Percentiles rank a stretch among this genome's conserved stretches.
Conservation (phyloP, 73 alveolate genomes). For the Tetrahymena elliotti region DNA sequence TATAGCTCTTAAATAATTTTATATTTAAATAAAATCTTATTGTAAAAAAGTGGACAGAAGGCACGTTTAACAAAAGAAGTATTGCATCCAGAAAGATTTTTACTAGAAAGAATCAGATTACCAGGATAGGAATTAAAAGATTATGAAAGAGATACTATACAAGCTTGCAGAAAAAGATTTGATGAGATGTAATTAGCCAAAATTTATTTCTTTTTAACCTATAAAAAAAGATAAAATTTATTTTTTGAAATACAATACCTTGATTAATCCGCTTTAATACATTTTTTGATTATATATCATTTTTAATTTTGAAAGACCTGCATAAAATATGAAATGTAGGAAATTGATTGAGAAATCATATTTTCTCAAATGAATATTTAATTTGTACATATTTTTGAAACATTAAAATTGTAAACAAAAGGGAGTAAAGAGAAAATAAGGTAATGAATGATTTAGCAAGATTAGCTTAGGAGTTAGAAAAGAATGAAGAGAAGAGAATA, state of each 20-base stretch:
- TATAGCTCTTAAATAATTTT: neutral
- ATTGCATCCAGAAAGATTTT: constrained; percentile 30
- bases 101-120: constrained; percentile 5
- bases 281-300: too few species aligned
- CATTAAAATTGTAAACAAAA: neutral
- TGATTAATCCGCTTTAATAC: too few species aligned
- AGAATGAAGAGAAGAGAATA: neutral
- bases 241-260: too few species aligned
- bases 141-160: neutral
- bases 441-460: neutral
- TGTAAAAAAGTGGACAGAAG: constrained; percentile 6
- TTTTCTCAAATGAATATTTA: too few species aligned
- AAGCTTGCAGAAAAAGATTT: neutral
- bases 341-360: too few species aligned
- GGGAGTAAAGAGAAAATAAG: neutral
- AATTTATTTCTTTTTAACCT: too few species aligned
- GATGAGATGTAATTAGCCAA: neutral
- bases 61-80: constrained; percentile 23
- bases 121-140: neutral
- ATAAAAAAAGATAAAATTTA: too few species aligned
- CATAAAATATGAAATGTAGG: too few species aligned
- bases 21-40: neutral
- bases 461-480: neutral
- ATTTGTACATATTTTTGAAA: neutral
- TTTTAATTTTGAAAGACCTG: too few species aligned